Evolutionary conservation across 345 rosid genomes (phyloP).

Genomic region (Murraya paniculata): DNA sequence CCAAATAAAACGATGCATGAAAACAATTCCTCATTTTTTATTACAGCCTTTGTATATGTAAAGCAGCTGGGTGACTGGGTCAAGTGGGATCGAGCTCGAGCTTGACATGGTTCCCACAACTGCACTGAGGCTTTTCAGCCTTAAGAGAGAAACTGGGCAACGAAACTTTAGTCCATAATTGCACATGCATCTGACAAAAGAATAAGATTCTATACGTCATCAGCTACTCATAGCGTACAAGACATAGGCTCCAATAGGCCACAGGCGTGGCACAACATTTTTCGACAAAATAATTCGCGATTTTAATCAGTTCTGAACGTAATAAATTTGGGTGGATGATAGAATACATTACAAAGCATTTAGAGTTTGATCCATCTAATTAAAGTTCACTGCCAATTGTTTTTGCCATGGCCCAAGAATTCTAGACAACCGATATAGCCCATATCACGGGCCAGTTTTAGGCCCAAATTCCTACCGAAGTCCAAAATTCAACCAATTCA

Average conservation of each 20-base stretch:
- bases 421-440: neutral
- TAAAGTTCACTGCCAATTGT: neutral
- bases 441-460: neutral
- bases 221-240: neutral
- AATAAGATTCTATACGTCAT: neutral
- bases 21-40: neutral
- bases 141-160: neutral
- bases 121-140: neutral
- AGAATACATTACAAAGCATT: neutral
- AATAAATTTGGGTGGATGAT: neutral
- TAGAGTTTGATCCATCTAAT: neutral
- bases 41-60: neutral
- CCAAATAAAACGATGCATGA: neutral
- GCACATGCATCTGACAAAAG: slow-evolving; percentile 36
- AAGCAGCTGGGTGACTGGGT: neutral
- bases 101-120: slow-evolving; percentile 15
- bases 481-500: neutral
- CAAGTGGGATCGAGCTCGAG: neutral
- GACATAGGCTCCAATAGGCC: neutral
- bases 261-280: neutral
- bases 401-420: too few species aligned
- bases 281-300: neutral
- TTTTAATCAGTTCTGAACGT: neutral
- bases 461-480: neutral
- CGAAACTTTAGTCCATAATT: slow-evolving; percentile 22